Percentiles rank a stretch among this genome's conserved stretches.
phyloP scores from a whole-genome alignment of 192 early-diverging fungal species.

The Coemansia asiatica region DNA sequence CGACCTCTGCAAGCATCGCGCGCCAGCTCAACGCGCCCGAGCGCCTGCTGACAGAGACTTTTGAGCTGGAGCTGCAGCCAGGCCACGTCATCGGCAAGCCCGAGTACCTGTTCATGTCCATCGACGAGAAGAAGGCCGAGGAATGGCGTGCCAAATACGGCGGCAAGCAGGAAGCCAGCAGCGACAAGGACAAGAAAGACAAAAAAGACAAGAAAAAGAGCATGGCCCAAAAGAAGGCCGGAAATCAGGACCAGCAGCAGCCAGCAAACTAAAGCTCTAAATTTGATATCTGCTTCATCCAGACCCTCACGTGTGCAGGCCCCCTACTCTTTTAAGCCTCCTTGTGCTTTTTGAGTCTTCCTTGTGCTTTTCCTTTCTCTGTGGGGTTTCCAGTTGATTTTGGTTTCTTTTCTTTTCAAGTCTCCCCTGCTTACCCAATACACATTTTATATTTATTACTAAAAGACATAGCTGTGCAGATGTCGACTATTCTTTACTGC shows the following conservation, averaged over 20 bases:
- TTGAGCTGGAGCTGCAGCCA: constrained; percentile 70
- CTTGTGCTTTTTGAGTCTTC: too few relatives aligned
- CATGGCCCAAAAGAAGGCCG: not conserved
- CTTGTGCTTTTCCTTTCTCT: too few relatives aligned
- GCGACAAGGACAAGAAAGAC: constrained; percentile 10
- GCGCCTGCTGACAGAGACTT: constrained; percentile 76
- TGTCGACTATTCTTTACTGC: constrained; percentile 31
- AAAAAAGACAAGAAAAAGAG: constrained; percentile 7
- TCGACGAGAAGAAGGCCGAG: constrained; percentile 84
- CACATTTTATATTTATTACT: not conserved
- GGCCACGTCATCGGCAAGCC: constrained; percentile 84
- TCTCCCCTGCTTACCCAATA: too few relatives aligned
- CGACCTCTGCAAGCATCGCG: constrained; percentile 73
- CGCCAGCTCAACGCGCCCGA: constrained; percentile 82
- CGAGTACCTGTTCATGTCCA: constrained; percentile 88
- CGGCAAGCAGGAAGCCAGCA: constrained; percentile 46
- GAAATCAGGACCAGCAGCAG: too few relatives aligned
- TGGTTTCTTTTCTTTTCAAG: too few relatives aligned
- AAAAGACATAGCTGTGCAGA: constrained; percentile 8
- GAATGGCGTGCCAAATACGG: constrained; percentile 78
- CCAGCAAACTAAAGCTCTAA: too few relatives aligned
- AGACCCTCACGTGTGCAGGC: too few relatives aligned
- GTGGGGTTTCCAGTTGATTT: too few relatives aligned
- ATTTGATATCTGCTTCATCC: too few relatives aligned
- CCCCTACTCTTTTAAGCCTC: too few relatives aligned